These are phyloP conservation scores for Botrytis hyacinthi DNA, from an alignment of 2,329 filamentous ascomycete species.

Conservation along the genomic window DNA sequence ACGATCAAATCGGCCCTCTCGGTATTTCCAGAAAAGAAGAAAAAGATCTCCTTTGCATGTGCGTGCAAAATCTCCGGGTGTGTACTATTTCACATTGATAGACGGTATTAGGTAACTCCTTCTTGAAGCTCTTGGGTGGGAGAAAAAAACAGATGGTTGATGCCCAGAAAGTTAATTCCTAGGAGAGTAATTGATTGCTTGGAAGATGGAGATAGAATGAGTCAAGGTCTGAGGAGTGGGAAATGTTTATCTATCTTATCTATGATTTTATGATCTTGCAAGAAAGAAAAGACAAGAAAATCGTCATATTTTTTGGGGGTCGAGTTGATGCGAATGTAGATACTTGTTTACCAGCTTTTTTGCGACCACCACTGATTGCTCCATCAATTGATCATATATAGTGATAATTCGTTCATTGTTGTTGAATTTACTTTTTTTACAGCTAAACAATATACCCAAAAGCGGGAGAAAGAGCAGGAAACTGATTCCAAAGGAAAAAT, in stretches of 20 bases:
- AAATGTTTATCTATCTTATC: not conserved
- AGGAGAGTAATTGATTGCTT: conserved; percentile 6
- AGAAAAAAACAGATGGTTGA: not conserved
- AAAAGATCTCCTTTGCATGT: not conserved
- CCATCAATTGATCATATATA: not conserved
- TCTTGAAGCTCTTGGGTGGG: not conserved
- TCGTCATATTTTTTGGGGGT: not conserved
- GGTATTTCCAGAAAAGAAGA: not conserved
- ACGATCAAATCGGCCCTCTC: not conserved
- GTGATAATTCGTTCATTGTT: not conserved
- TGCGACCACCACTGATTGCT: not conserved
- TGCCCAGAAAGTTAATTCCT: not conserved
- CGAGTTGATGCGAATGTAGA: not conserved
- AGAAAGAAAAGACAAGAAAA: not conserved
- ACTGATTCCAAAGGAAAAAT: not conserved
- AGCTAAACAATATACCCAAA: not conserved
- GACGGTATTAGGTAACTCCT: not conserved
- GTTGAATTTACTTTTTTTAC: not conserved
- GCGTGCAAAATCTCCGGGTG: not conserved
- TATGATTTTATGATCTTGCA: not conserved
- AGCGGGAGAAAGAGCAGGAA: not conserved
- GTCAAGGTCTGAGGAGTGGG: not conserved
- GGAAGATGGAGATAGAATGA: not conserved
- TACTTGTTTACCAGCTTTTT: not conserved
- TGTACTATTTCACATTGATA: not conserved